Conservation (phyloP, 164 flowering plant genomes). For the Berberis thunbergii region DNA sequence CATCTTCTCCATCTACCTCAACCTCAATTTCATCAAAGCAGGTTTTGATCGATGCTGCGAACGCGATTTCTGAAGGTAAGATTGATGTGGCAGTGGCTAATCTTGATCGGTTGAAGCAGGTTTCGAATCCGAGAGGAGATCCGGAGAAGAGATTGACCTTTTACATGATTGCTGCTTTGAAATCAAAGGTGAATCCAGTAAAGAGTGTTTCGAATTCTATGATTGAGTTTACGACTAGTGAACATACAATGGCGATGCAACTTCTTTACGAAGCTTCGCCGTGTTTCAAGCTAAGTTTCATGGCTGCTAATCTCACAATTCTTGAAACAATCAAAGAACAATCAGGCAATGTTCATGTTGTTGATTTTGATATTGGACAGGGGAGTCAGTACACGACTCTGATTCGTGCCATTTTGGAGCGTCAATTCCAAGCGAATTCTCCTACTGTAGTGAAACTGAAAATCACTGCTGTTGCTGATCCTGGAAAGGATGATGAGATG, state of each 20-base stretch:
- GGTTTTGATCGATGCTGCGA: conserved; percentile 52
- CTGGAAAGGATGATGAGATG: conserved; percentile 18
- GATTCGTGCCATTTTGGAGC: conserved; percentile 43
- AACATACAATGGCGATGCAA: conserved; percentile 41
- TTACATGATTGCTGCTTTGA: conserved; percentile 42
- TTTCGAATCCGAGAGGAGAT: conserved; percentile 28
- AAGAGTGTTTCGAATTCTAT: conserved; percentile 15
- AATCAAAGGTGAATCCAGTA: conserved; percentile 30
- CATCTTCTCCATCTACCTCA: conserved; percentile 23
- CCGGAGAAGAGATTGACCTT: conserved; percentile 53
- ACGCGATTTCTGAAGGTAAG: conserved; percentile 58
- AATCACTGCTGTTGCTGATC: conserved; percentile 37
- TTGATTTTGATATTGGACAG: conserved; percentile 51
- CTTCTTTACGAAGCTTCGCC: conserved; percentile 52
- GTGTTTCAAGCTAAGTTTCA: conserved; percentile 67
- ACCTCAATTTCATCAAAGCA: conserved; percentile 35
- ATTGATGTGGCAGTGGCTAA: conserved; percentile 39
- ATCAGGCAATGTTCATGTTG: conserved; percentile 25
- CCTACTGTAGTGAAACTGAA: conserved; percentile 12
- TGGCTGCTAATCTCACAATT: conserved; percentile 71
- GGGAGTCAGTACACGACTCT: conserved; percentile 59
- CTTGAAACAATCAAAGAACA: conserved; percentile 37
- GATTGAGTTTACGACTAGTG: conserved; percentile 31
- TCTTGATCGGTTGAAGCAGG: conserved; percentile 37
- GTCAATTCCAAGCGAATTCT: conserved; percentile 13